These are phyloP conservation scores for Teunomyces lycoperdinae DNA, from an alignment of 805 yeast species.

Conservation along the genomic window DNA sequence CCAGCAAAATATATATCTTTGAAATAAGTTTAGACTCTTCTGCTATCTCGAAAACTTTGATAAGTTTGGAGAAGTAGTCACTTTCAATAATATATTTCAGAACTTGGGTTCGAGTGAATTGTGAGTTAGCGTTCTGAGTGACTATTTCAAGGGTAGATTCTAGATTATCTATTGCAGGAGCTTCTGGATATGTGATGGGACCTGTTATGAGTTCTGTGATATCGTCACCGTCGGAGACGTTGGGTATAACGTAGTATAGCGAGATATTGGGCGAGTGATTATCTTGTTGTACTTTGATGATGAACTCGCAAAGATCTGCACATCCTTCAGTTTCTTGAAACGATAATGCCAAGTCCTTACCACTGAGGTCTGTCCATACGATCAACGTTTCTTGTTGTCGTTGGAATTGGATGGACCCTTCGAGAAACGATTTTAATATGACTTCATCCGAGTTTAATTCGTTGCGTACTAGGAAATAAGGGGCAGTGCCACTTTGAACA, in stretches of 20 bases:
- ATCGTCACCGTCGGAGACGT: slow-evolving; percentile 37
- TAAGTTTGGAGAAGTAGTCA: slow-evolving; percentile 52
- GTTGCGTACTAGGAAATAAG: slow-evolving; percentile 69
- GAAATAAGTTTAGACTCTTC: slow-evolving; percentile 53
- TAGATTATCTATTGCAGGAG: slow-evolving; percentile 52
- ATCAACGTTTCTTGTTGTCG: slow-evolving; percentile 92
- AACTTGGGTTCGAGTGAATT: slow-evolving; percentile 60
- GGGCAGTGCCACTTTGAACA: slow-evolving; percentile 39
- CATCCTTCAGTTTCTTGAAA: slow-evolving; percentile 94
- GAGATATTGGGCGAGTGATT: slow-evolving; percentile 61
- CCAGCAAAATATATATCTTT: slow-evolving; percentile 65
- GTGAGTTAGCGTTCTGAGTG: slow-evolving; percentile 59
- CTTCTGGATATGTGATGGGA: slow-evolving; percentile 66
- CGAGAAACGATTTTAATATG: slow-evolving; percentile 63
- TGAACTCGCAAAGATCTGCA: slow-evolving; percentile 74
- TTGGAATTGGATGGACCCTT: slow-evolving; percentile 79
- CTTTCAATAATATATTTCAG: slow-evolving; percentile 52
- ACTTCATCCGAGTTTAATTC: slow-evolving; percentile 60
- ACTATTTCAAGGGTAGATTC: slow-evolving; percentile 53
- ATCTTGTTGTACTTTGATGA: slow-evolving; percentile 63
- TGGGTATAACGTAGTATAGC: slow-evolving; percentile 60
- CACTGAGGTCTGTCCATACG: slow-evolving; percentile 85
- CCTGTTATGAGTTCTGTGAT: slow-evolving; percentile 78
- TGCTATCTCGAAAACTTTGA: slow-evolving; percentile 50
- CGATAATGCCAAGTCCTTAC: slow-evolving; percentile 77